phyloP scores from a whole-genome alignment of 495 filamentous ascomycete genomes.

The Penicillium manginii region DNA sequence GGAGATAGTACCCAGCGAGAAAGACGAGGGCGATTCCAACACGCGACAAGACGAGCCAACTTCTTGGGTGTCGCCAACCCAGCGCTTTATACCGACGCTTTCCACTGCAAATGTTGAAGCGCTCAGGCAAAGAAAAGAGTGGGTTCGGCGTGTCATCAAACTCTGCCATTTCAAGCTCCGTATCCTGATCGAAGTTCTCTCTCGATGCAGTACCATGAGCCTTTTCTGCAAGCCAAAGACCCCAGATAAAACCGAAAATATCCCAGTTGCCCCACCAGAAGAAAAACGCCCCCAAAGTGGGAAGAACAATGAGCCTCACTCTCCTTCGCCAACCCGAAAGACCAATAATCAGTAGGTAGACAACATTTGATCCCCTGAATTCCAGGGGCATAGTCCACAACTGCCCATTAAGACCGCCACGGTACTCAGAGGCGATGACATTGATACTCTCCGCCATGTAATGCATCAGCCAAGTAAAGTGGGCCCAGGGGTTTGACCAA shows the following conservation, averaged over 20 bases:
- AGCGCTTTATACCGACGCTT: conserved; percentile 1
- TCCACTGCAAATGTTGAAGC: neutral
- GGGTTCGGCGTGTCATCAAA: conserved; percentile 1
- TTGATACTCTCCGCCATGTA: conserved; percentile 47
- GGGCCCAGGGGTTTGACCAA: conserved; percentile 25
- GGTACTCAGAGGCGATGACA: conserved; percentile 22
- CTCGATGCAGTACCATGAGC: conserved; percentile 31
- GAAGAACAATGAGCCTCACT: conserved; percentile 36
- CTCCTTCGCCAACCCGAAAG: conserved; percentile 37
- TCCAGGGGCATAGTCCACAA: conserved; percentile 58
- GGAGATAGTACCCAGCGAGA: conserved; percentile 25
- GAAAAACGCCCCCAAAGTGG: conserved; percentile 33
- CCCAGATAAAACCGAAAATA: conserved; percentile 48
- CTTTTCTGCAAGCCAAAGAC: conserved; percentile 46
- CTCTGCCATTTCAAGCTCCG: conserved; percentile 15
- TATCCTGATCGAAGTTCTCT: conserved; percentile 5
- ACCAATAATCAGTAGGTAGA: conserved; percentile 45
- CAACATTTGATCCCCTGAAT: conserved; percentile 50
- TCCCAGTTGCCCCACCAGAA: conserved; percentile 47
- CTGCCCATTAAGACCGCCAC: conserved; percentile 34
- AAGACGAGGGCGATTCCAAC: conserved; percentile 16
- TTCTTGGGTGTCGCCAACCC: too few species aligned
- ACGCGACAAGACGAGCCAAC: neutral
- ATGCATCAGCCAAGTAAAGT: conserved; percentile 22
- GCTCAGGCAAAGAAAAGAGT: neutral